Percentiles rank a stretch among this genome's conserved stretches.
These are phyloP conservation scores for Acarospora socialis DNA, from an alignment of 2,329 filamentous ascomycete genomes.

Conservation along the genomic window DNA sequence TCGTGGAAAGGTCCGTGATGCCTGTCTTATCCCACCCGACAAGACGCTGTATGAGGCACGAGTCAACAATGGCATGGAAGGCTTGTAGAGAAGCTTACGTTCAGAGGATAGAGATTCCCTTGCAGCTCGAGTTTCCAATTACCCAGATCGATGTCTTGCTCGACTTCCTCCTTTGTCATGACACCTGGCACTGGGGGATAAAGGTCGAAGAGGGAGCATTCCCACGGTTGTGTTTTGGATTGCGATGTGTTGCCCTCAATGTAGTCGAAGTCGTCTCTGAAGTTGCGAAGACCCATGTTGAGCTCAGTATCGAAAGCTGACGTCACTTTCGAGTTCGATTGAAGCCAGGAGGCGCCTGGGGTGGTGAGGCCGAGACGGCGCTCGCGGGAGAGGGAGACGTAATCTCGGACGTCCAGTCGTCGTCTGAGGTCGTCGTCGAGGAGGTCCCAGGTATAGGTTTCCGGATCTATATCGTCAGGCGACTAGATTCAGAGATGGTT, in stretches of 20 bases:
- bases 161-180: constrained; percentile 28
- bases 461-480: constrained; percentile 26
- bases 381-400: constrained; percentile 31
- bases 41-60: not conserved
- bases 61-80: not conserved
- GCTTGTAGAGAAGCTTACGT: constrained; percentile 18
- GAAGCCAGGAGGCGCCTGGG: constrained; percentile 1
- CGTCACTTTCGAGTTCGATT: not conserved
- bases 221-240: too few relatives aligned
- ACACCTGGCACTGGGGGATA: constrained; percentile 34
- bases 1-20: constrained; percentile 27
- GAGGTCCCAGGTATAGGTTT: constrained; percentile 30
- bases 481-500: not conserved
- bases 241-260: too few relatives aligned
- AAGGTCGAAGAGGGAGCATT: constrained; percentile 31
- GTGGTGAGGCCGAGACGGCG: constrained; percentile 13
- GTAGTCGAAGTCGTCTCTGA: constrained; percentile 6
- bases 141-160: constrained; percentile 27
- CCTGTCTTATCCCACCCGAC: constrained; percentile 32
- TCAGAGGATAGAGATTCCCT: constrained; percentile 28
- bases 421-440: constrained; percentile 27
- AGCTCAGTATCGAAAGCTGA: constrained; percentile 15
- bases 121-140: constrained; percentile 30
- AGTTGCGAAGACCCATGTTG: constrained; percentile 9
- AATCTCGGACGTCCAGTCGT: constrained; percentile 29